Conservation (phyloP, 139 green algal genomes). For the Pleodorina starrii region DNA sequence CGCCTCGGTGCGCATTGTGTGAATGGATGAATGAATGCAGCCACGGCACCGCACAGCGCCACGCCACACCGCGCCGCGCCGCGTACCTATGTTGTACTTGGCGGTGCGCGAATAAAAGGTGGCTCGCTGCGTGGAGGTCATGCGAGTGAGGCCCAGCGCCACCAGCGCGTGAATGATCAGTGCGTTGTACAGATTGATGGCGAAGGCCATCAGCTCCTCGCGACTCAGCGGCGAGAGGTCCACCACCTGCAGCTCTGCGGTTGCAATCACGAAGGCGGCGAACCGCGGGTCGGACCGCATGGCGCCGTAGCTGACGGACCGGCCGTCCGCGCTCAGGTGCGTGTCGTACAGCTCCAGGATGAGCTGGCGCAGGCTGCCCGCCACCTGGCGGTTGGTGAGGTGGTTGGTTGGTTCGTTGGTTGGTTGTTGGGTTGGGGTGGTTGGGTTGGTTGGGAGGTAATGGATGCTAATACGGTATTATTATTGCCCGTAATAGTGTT, state of each 20-base stretch:
- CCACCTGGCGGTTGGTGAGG: slow-evolving; percentile 66
- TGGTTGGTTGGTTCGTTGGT: neutral
- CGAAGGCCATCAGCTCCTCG: slow-evolving; percentile 86
- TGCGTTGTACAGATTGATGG: slow-evolving; percentile 96
- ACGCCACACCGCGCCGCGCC: no score
- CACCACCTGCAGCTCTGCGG: slow-evolving; percentile 84
- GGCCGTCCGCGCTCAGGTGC: slow-evolving; percentile 77
- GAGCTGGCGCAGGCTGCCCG: slow-evolving; percentile 65
- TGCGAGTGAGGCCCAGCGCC: slow-evolving; percentile 52
- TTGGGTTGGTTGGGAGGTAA: neutral
- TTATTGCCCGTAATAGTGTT: no score
- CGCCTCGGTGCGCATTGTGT: no score
- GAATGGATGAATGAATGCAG: no score
- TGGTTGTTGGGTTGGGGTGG: neutral
- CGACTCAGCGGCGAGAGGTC: slow-evolving; percentile 72
- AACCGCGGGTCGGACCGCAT: slow-evolving; percentile 77
- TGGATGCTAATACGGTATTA: no score
- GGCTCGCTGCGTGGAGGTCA: slow-evolving; percentile 49
- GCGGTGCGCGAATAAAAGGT: slow-evolving; percentile 63
- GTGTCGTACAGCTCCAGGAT: slow-evolving; percentile 87
- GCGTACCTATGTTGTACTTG: slow-evolving; percentile 49
- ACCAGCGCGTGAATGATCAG: slow-evolving; percentile 89
- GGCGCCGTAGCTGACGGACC: slow-evolving; percentile 77
- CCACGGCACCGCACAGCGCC: no score
- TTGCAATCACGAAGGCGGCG: slow-evolving; percentile 72